Base-by-base conservation (phyloP, 163 green algal genomes). In the Scenedesmus sp. region DNA sequence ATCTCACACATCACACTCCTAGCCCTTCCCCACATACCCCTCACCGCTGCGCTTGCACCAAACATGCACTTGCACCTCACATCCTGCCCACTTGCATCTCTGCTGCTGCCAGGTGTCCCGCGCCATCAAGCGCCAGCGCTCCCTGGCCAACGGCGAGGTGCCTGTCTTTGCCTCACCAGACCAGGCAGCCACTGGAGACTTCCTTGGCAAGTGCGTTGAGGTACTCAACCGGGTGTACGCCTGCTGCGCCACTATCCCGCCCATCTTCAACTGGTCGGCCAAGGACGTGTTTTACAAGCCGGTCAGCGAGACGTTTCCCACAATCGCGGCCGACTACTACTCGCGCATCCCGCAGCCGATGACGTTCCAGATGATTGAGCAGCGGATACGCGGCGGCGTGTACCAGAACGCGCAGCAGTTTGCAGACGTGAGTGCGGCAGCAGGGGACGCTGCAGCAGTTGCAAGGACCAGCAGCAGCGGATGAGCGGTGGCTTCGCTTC, bases 271-370 rank as follows among this genome's bases (percentile, higher is more conserved):
- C 84, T 20, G 73, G 7, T 59, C 76, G 10, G 92, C 70, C 12
- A 89, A 79, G 76, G 76, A 93, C 23, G 79, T 94, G 18, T 94
- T 92, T 76, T 93, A 93, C 54, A 67, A 79, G 52, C 85, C 92
- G 13, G 92, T 94, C 5, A 76, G 77, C 56, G 88, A 92, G 62
- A 91, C 90, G 15, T 88, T 94, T 66, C 92, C 92, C 12, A 82
- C 67, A n/a, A 84, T 94, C 26, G 88, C 90, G 46, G 55, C 76
- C 55, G 76, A 93, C 34, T 94, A 94, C 84, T 94, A 94, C 88
- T 10, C 20, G 26, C 64, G 85, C 60, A 87, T 94, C 77, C 34
- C 8, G 5, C 64, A 82, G 12, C 92, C 92, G 18, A 90, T 94
- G 59, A 93, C 90, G 16, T 84, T 94, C 16, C 54, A 34, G 15